A percentile compares a stretch with the other conserved stretches of the same genome.
Conservation (phyloP, 345 rosid species). For the Litchi chinensis region DNA sequence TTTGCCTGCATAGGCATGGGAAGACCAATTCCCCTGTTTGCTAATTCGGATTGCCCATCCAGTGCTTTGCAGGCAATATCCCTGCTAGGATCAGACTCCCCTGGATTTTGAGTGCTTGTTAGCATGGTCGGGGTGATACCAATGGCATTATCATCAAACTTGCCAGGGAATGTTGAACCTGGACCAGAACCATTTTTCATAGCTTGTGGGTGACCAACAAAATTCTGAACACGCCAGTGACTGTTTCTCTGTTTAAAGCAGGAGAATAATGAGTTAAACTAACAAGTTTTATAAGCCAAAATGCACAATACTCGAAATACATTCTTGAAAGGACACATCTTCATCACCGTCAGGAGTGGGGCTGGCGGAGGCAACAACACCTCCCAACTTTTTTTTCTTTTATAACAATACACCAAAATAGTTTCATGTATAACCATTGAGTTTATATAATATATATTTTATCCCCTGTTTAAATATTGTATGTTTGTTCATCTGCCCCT, state of each 20-base stretch:
- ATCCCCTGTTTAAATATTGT: too few relatives aligned
- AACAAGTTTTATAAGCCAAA: constrained; percentile 4
- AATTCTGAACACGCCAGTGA: constrained; percentile 86
- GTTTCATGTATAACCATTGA: too few relatives aligned
- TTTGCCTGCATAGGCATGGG: constrained; percentile 36
- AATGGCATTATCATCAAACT: constrained; percentile 66
- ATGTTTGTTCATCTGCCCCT: too few relatives aligned
- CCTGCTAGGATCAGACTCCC: constrained; percentile 59
- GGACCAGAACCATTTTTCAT: constrained; percentile 75
- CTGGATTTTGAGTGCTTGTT: constrained; percentile 46
- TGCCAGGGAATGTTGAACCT: constrained; percentile 57
- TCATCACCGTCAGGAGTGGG: neutral
- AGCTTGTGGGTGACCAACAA: constrained; percentile 60
- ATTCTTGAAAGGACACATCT: neutral
- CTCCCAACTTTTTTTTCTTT: too few relatives aligned
- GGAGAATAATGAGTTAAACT: constrained; percentile 1
- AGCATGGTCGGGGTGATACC: constrained; percentile 39
- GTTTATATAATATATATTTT: too few relatives aligned
- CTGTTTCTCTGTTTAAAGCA: constrained; percentile 77
- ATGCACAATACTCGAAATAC: neutral
- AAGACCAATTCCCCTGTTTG: constrained; percentile 44
- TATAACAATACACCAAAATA: too few relatives aligned
- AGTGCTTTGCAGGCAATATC: constrained; percentile 47
- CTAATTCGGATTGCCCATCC: constrained; percentile 57
- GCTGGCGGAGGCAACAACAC: too few relatives aligned